A percentile compares a stretch with the other conserved stretches of the same genome.
Conservation (phyloP, 73 alveolate species). For the Blepharisma japonicum region DNA sequence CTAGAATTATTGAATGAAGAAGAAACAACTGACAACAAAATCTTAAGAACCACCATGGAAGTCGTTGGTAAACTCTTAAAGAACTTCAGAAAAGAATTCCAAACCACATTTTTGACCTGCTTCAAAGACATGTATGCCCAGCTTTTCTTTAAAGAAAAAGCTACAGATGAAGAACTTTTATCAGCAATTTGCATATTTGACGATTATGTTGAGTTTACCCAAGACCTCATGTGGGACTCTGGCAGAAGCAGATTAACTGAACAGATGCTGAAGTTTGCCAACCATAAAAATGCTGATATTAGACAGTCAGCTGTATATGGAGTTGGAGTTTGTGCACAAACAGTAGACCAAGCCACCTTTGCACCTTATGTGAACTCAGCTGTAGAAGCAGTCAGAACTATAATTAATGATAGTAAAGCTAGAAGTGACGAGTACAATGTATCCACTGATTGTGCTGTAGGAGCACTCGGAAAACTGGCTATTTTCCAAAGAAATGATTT, state of each 20-base stretch:
- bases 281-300: slow-evolving; percentile 14
- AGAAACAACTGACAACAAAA: slow-evolving; percentile 1
- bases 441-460: slow-evolving; percentile 22
- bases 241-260: background rate
- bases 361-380: background rate
- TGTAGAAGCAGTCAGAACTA: background rate
- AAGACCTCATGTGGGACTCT: slow-evolving; percentile 21
- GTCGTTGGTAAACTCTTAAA: slow-evolving; percentile 7
- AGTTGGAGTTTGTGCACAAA: slow-evolving; percentile 25
- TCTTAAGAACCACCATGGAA: background rate
- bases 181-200: slow-evolving; percentile 23
- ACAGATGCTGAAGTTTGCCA: slow-evolving; percentile 21
- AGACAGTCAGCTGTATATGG: slow-evolving; percentile 28
- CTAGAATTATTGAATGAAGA: background rate
- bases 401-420: background rate
- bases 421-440: background rate
- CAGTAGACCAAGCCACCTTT: slow-evolving; percentile 6
- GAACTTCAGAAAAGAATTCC: background rate
- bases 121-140: slow-evolving; percentile 13
- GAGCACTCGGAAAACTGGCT: slow-evolving; percentile 28
- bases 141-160: background rate
- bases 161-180: background rate
- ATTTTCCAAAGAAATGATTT: background rate
- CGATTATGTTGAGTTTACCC: slow-evolving; percentile 19
- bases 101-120: background rate